phyloP scores from a whole-genome alignment of 257 asterid species.

The Verbascum thapsus region DNA sequence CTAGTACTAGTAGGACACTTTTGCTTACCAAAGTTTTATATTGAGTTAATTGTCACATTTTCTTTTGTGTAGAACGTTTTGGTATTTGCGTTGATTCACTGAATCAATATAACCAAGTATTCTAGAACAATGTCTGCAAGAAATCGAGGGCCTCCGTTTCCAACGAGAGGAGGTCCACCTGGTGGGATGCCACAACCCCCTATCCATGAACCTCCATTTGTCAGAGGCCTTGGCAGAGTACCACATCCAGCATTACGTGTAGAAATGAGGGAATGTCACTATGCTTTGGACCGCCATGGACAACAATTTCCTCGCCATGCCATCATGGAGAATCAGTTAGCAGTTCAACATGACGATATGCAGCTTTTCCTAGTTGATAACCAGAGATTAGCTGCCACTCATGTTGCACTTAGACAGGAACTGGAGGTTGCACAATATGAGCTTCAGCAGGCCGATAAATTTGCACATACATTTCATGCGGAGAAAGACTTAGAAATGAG shows the following conservation, averaged over 20 bases:
- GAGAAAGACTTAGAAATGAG: conserved; percentile 72
- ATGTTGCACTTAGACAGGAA: conserved; percentile 91
- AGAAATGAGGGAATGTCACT: conserved; percentile 74
- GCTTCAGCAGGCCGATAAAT: conserved; percentile 78
- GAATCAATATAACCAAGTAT: conserved; percentile 18
- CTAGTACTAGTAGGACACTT: not conserved
- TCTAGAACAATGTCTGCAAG: conserved; percentile 61
- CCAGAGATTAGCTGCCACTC: conserved; percentile 94
- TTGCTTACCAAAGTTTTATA: not conserved
- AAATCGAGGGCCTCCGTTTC: conserved; percentile 73
- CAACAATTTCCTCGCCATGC: conserved; percentile 73
- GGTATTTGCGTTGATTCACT: conserved; percentile 8
- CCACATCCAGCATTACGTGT: conserved; percentile 63
- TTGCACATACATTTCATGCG: conserved; percentile 60
- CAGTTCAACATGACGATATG: conserved; percentile 81
- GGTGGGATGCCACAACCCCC: conserved; percentile 56
- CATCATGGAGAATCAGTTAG: conserved; percentile 72
- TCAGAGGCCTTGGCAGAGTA: conserved; percentile 54
- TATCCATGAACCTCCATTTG: conserved; percentile 53
- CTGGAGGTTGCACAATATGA: conserved; percentile 75
- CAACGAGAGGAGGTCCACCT: conserved; percentile 61
- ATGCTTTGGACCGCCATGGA: conserved; percentile 59
- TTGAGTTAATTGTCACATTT: conserved; percentile 7
- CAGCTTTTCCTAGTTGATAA: conserved; percentile 79
- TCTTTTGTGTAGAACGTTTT: conserved; percentile 24